These are phyloP conservation scores for Elsinoe arachidis DNA, from an alignment of 2,329 filamentous ascomycete genomes.

Conservation along the genomic window DNA sequence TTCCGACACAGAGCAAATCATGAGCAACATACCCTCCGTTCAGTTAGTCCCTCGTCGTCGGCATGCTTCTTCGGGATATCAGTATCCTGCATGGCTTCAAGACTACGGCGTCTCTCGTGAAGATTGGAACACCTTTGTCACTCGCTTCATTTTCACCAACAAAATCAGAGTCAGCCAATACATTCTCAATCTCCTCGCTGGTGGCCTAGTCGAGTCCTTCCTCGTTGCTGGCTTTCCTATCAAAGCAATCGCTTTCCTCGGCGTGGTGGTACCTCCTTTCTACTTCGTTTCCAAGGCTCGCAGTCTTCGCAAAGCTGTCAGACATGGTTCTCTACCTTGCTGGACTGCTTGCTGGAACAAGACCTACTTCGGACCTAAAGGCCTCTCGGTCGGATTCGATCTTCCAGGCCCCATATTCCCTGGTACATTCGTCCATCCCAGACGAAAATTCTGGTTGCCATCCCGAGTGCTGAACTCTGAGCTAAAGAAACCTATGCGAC, in stretches of 20 bases:
- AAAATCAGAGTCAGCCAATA: background rate
- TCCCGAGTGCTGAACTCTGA: background rate
- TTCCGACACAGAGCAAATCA: background rate
- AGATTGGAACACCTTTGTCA: slow-evolving; percentile 9
- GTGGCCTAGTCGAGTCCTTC: background rate
- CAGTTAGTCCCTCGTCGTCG: slow-evolving; percentile 8
- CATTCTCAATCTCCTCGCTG: background rate
- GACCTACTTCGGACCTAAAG: slow-evolving; percentile 13
- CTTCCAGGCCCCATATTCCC: slow-evolving; percentile 9
- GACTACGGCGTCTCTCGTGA: slow-evolving; percentile 11
- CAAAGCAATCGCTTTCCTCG: background rate
- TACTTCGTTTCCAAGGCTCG: slow-evolving; percentile 6
- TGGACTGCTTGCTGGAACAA: slow-evolving; percentile 13
- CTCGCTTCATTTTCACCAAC: slow-evolving; percentile 7
- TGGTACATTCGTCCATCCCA: slow-evolving; percentile 9
- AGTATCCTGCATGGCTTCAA: slow-evolving; percentile 10
- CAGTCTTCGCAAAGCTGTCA: slow-evolving; percentile 8
- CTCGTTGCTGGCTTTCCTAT: slow-evolving; percentile 2
- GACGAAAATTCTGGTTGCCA: background rate
- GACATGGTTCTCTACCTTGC: slow-evolving; percentile 5
- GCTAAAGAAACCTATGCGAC: slow-evolving; percentile 6
- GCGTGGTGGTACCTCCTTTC: background rate
- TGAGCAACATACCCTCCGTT: background rate
- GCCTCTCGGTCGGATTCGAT: slow-evolving; percentile 12
- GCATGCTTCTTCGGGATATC: slow-evolving; percentile 13